phyloP scores from a whole-genome alignment of 1,284 basidiomycete species.

The Trametes sp. region DNA sequence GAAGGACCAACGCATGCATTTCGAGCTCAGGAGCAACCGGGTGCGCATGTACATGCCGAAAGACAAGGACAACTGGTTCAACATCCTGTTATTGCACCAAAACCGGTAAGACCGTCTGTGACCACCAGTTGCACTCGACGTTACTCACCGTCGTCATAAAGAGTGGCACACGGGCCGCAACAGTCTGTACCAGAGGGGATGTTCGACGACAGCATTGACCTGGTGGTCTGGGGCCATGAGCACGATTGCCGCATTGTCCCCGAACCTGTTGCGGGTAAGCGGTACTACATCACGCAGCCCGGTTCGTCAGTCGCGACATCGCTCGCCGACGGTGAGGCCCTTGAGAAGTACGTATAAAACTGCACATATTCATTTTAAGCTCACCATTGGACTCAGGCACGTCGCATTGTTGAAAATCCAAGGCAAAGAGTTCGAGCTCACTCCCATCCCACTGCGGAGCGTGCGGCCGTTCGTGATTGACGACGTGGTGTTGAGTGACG shows the following conservation, averaged over 20 bases:
- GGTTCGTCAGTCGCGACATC: constrained; percentile 96
- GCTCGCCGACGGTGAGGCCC: constrained; percentile 87
- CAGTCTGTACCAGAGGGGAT: constrained; percentile 94
- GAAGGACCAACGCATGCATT: constrained; percentile 96
- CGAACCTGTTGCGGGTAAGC: constrained; percentile 89
- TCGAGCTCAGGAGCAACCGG: constrained; percentile 91
- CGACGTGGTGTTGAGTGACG: constrained; percentile 79
- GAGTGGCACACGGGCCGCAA: constrained; percentile 93
- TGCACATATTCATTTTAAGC: background rate
- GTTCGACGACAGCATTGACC: constrained; percentile 94
- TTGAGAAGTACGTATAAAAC: constrained; percentile 76
- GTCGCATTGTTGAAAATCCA: constrained; percentile 88
- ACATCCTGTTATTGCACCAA: constrained; percentile 93
- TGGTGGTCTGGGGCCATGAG: constrained; percentile 99
- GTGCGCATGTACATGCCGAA: constrained; percentile 96
- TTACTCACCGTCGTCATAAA: too few species aligned
- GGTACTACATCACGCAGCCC: constrained; percentile 93
- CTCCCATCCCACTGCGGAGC: constrained; percentile 87
- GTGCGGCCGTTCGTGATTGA: constrained; percentile 97
- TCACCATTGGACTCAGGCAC: constrained; percentile 61
- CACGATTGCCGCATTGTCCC: constrained; percentile 96
- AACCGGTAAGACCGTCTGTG: constrained; percentile 73
- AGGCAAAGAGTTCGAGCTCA: constrained; percentile 86
- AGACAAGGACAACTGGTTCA: constrained; percentile 94
- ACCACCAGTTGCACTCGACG: too few species aligned